Base-by-base conservation (phyloP, 345 rosid genomes). In the Clausena lansium region DNA sequence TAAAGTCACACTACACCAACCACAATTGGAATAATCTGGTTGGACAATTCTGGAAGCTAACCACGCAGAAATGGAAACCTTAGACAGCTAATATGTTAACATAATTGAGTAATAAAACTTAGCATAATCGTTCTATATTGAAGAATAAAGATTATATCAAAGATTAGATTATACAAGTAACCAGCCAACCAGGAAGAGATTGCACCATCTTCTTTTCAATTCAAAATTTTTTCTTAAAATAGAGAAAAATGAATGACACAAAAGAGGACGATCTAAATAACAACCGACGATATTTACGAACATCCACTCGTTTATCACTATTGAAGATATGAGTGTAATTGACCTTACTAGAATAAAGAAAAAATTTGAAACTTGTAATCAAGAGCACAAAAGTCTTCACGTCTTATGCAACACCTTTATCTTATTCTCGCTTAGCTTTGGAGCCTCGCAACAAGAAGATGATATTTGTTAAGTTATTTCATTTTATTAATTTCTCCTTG, bases 1-100 rank as follows among this genome's bases (percentile, higher is more conserved):
- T 19, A 63, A 27, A 55, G 65, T 27, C 80, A 78, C 80, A 84
- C 66, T 19, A 68, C 78, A 73, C 86, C 88, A 85, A 71, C 84
- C 78, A 71, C 1, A 39, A 32, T 78, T 69, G n/a, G 52, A 83
- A 76, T 76, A 45, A 70, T 76, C n/a, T 52, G 32, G 65, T 38
- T 41, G 28, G 72, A 54, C 78, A 62, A 24, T 73, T 73, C 71
- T 50, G 50, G 35, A n/a, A 71, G 75, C 41, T 45, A 74, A 58
- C 54, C 25, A 39, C 14, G 75, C 54, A 71, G 50, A 74, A 65
- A 54, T 74, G 76, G 76, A 71, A 77, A 74, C 27, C 8, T 65
- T 73, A 67, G 77, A 70, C 67, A 9, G n/a, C 35, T 19, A 33
- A 61, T 10, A 39, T 70, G n/a, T 28, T n/a, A 13, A 15, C 24